These are phyloP conservation scores for Peniophora sp. DNA, from an alignment of 1,284 basidiomycete species.

Conservation along the genomic window DNA sequence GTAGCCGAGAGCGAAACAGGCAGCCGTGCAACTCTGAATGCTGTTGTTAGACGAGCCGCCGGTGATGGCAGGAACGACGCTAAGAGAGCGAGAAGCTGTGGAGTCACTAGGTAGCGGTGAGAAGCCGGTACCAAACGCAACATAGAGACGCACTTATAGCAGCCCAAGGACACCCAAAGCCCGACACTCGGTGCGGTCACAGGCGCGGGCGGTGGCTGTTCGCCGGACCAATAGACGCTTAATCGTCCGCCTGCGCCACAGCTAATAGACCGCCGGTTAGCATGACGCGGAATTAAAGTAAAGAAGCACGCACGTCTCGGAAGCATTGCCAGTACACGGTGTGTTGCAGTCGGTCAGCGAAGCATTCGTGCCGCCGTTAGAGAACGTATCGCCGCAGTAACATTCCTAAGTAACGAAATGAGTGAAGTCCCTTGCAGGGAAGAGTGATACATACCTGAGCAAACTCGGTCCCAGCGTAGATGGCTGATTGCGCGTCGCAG, in stretches of 20 bases:
- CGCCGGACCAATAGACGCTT: slow-evolving; percentile 57
- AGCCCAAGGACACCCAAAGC: slow-evolving; percentile 57
- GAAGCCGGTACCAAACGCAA: slow-evolving; percentile 1
- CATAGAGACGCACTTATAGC: slow-evolving; percentile 43
- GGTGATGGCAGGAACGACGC: slow-evolving; percentile 30
- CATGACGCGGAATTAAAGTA: too few relatives aligned
- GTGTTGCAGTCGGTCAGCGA: slow-evolving; percentile 49
- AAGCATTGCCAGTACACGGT: slow-evolving; percentile 51
- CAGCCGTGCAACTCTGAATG: slow-evolving; percentile 51
- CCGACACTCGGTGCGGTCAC: slow-evolving; percentile 42
- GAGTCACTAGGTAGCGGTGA: slow-evolving; percentile 34
- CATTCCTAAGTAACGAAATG: slow-evolving; percentile 5
- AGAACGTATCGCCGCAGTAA: slow-evolving; percentile 58
- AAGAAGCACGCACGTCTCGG: slow-evolving; percentile 30
- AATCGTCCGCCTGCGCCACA: slow-evolving; percentile 50
- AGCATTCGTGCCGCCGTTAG: slow-evolving; percentile 37
- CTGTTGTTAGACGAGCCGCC: slow-evolving; percentile 32
- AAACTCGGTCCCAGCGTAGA: slow-evolving; percentile 59
- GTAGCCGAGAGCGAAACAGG: slow-evolving; percentile 56
- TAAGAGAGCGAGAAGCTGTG: slow-evolving; percentile 38
- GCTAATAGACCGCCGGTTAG: too few relatives aligned
- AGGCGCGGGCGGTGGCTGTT: slow-evolving; percentile 43
- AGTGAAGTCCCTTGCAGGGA: slow-evolving; percentile 1
- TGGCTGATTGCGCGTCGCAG: slow-evolving; percentile 40
- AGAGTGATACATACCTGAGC: slow-evolving; percentile 41